phyloP scores from a whole-genome alignment of 495 filamentous ascomycete genomes.

The Gamarada debralockiae region DNA sequence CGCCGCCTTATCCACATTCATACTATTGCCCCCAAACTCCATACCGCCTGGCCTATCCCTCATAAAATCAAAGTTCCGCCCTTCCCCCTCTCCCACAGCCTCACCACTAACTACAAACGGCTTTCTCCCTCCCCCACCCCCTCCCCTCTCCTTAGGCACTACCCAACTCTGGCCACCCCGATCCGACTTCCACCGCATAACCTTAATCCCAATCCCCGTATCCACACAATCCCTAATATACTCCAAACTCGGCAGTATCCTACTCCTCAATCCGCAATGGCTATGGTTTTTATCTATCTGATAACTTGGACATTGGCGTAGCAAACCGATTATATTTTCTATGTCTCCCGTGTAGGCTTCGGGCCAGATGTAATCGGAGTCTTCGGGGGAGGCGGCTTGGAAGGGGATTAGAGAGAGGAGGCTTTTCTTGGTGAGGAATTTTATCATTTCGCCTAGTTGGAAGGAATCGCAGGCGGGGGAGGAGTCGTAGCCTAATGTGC shows the following conservation, averaged over 20 bases:
- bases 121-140: slow-evolving; percentile 1
- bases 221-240: slow-evolving; percentile 52
- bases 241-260: slow-evolving; percentile 64
- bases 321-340: slow-evolving; percentile 42
- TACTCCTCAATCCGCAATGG: slow-evolving; percentile 70
- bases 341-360: slow-evolving; percentile 43
- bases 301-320: slow-evolving; percentile 67
- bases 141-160: neutral
- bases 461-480: slow-evolving; percentile 77
- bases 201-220: slow-evolving; percentile 40
- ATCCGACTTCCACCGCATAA: slow-evolving; percentile 40
- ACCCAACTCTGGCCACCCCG: slow-evolving; percentile 24
- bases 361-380: slow-evolving; percentile 28
- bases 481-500: slow-evolving; percentile 72
- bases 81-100: slow-evolving; percentile 10
- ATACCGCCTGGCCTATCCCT: slow-evolving; percentile 27
- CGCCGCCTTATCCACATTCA: slow-evolving; percentile 32
- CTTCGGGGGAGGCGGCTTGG: slow-evolving; percentile 36
- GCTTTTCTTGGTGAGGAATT: slow-evolving; percentile 63
- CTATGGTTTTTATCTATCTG: slow-evolving; percentile 75
- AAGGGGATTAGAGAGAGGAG: slow-evolving; percentile 41
- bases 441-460: slow-evolving; percentile 80
- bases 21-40: slow-evolving; percentile 4
- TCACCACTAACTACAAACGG: slow-evolving; percentile 17
- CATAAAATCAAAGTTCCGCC: slow-evolving; percentile 35